Percentiles rank a stretch among this genome's conserved stretches.
phyloP scores from a whole-genome alignment of 139 green algal species.

The Zygnema circumcarinatum region DNA sequence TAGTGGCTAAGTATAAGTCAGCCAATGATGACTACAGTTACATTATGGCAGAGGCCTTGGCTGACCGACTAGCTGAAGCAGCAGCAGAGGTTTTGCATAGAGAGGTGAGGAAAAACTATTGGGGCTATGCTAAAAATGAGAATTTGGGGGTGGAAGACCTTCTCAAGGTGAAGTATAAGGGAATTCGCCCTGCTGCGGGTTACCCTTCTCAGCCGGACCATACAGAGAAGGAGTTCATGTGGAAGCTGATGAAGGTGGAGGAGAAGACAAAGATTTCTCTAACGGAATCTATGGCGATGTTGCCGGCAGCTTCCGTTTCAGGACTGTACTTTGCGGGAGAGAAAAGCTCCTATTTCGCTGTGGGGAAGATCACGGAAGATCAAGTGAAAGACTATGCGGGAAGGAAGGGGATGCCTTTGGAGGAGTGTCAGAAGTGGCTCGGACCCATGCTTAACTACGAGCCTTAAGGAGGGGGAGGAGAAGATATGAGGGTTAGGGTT shows the following conservation, averaged over 20 bases:
- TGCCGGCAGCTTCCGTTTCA: constrained; percentile 88
- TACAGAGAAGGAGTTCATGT: constrained; percentile 98
- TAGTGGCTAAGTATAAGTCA: constrained; percentile 80
- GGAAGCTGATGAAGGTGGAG: constrained; percentile 88
- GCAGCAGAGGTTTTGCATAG: constrained; percentile 96
- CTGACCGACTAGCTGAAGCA: constrained; percentile 95
- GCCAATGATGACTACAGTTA: constrained; percentile 76
- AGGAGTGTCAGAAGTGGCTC: constrained; percentile 88
- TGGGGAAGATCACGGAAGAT: constrained; percentile 96
- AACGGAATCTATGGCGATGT: constrained; percentile 96
- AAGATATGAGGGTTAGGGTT: too few species aligned
- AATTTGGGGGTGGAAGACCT: constrained; percentile 86
- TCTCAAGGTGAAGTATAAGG: constrained; percentile 97
- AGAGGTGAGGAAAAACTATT: constrained; percentile 84
- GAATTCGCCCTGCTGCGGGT: constrained; percentile 95
- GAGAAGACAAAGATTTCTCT: constrained; percentile 82
- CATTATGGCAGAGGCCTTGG: constrained; percentile 98
- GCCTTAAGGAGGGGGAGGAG: too few species aligned
- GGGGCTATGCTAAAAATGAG: constrained; percentile 94
- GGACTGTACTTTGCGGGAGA: constrained; percentile 94
- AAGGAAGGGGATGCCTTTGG: constrained; percentile 86
- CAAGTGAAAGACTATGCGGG: constrained; percentile 89
- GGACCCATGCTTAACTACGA: constrained; percentile 90
- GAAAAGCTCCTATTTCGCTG: constrained; percentile 91
- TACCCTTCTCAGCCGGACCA: constrained; percentile 99